Evolutionary conservation across 208 protist genomes (phyloP).

Genomic region (Wallacemonas collosoma): DNA sequence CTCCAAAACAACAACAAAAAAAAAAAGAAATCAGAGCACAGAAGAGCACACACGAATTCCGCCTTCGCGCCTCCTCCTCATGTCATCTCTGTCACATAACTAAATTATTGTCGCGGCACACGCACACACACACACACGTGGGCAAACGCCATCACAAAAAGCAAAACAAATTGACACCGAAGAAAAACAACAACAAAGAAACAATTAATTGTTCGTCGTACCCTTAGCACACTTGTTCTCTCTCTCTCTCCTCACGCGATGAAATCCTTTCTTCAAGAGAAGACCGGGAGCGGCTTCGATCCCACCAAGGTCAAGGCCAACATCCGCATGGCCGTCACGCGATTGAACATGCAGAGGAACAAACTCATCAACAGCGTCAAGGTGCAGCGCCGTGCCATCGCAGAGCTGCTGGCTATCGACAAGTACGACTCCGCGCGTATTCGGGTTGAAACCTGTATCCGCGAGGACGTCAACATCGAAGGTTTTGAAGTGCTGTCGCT

Average conservation of each 20-base stretch:
- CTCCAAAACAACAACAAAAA: too few relatives aligned
- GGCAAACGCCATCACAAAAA: background rate
- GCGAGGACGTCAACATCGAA: slow-evolving; percentile 89
- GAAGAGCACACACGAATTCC: too few relatives aligned
- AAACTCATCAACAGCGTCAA: slow-evolving; percentile 91
- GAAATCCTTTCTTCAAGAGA: slow-evolving; percentile 50
- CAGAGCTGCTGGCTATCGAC: slow-evolving; percentile 78
- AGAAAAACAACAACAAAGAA: background rate
- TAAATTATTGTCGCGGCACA: too few relatives aligned
- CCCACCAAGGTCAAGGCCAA: slow-evolving; percentile 70
- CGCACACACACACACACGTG: background rate
- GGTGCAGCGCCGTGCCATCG: slow-evolving; percentile 77
- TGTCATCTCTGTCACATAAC: too few relatives aligned
- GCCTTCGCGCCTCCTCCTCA: too few relatives aligned
- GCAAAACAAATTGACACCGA: background rate
- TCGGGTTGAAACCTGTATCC: slow-evolving; percentile 83
- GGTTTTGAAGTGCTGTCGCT: slow-evolving; percentile 85
- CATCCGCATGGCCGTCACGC: slow-evolving; percentile 84
- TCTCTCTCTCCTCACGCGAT: slow-evolving; percentile 12
- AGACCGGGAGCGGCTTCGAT: slow-evolving; percentile 55
- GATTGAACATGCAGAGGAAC: slow-evolving; percentile 87
- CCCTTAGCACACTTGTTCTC: background rate
- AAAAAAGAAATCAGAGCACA: too few relatives aligned
- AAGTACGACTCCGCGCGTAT: slow-evolving; percentile 93
- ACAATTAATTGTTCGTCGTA: background rate